These are phyloP conservation scores for Graphiopsis chlorocephala DNA, from an alignment of 2,329 filamentous ascomycete genomes.

Conservation along the genomic window DNA sequence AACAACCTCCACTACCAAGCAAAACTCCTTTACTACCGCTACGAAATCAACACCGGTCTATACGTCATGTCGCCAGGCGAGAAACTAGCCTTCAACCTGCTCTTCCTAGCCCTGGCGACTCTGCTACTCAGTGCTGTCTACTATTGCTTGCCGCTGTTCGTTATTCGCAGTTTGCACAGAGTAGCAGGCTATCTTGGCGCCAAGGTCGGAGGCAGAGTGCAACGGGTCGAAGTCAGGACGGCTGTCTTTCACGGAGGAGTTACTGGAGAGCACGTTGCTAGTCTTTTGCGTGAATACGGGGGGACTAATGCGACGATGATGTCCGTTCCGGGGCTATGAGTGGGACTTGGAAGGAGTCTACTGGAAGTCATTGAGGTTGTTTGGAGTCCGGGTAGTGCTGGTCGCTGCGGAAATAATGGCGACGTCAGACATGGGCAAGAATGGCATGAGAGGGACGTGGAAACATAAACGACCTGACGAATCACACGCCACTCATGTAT, in stretches of 20 bases:
- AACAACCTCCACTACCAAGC: constrained; percentile 23
- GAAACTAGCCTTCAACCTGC: constrained; percentile 29
- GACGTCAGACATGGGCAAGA: not conserved
- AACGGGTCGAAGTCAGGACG: not conserved
- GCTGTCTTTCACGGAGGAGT: not conserved
- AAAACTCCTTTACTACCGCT: constrained; percentile 29
- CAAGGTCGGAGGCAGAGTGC: not conserved
- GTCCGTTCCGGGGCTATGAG: not conserved
- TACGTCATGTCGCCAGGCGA: constrained; percentile 31
- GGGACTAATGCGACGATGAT: not conserved
- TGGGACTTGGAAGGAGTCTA: not conserved
- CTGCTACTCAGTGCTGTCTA: constrained; percentile 18
- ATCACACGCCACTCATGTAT: not conserved
- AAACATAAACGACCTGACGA: not conserved
- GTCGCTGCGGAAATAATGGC: not conserved
- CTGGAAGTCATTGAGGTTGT: not conserved
- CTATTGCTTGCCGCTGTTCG: constrained; percentile 24
- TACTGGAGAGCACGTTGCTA: not conserved
- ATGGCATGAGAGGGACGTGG: not conserved
- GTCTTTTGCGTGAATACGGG: not conserved
- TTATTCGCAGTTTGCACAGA: constrained; percentile 23
- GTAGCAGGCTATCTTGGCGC: not conserved
- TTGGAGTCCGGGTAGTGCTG: not conserved
- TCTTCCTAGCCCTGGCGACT: constrained; percentile 21
- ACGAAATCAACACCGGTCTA: constrained; percentile 28